Evolutionary conservation across 257 asterid species (phyloP).

Genomic region (Solanum verrucosum): DNA sequence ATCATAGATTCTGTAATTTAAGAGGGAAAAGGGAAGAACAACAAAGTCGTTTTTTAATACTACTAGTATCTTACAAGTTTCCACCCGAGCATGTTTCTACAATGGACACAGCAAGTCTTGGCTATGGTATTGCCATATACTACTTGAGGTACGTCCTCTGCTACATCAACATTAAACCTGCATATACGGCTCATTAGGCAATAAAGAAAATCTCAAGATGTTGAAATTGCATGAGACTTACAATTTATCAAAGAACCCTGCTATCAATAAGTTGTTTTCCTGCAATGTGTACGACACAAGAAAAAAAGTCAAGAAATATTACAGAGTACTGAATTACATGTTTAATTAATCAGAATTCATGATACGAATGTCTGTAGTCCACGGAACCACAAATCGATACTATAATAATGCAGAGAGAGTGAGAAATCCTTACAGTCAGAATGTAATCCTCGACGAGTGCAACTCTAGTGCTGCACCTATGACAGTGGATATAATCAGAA

Average conservation of each 20-base stretch:
- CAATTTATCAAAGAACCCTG: neutral
- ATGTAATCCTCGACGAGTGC: neutral
- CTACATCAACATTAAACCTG: neutral
- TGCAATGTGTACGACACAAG: neutral
- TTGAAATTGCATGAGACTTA: neutral
- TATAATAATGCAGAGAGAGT: neutral
- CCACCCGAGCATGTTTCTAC: neutral
- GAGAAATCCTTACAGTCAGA: neutral
- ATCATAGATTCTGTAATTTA: neutral
- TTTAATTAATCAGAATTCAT: neutral
- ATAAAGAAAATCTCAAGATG: neutral
- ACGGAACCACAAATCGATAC: too few species aligned
- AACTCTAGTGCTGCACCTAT: neutral
- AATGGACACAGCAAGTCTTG: neutral
- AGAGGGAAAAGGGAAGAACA: neutral
- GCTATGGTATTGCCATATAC: neutral
- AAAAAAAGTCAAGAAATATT: neutral
- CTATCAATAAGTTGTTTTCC: neutral
- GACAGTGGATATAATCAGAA: neutral
- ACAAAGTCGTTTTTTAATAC: too few species aligned
- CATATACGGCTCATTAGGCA: neutral
- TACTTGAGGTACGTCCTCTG: neutral
- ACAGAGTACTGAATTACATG: too few species aligned
- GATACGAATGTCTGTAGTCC: neutral
- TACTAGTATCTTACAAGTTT: neutral